Evolutionary conservation across 768 basidiomycete genomes (phyloP), one percentile per base, ranked within the genome.

Genomic region (Galerina marginata): DNA sequence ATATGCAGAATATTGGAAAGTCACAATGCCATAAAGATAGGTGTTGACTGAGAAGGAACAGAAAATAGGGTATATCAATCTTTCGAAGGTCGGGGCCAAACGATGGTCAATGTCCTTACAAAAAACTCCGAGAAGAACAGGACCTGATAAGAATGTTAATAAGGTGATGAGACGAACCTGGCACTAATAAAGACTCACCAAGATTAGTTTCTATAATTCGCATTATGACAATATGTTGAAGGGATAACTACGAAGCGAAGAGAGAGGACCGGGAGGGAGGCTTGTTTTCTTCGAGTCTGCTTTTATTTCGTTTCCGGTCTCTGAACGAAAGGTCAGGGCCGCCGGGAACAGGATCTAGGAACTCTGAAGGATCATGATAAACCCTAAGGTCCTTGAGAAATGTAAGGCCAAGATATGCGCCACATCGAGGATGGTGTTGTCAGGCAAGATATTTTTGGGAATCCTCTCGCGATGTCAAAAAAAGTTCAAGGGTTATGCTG

Each of bases 21-120:
- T 66, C 37, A 69, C 67, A 14, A 71, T 37, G 9, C 67, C 69
- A 55, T 67, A 71, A 9, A 69, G 59, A 45, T 63, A 69, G 1
- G 67, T 69, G 33, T 68, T 69, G 5, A 71, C 69, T 71, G 43
- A 5, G 10, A 15, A 15, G 9, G 9, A 48, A 23, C 15, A 11
- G 15, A 33, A 25, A 23, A 15, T 29, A 5, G 20, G 23, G 16
- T 6, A 38, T 37, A 12, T 9, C 3, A n/a, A 2, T 20, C 6
- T 33, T 12, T 4, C 7, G 10, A 6, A 2, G 7, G 16, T 23
- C 29, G 9, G 11, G 26, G 10, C 9, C 43, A 45, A n/a, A 1
- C 7, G 16, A 25, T 4, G 44, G 6, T n/a, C 6, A 36, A 26
- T 15, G 16, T 1, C 9, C 47, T 38, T 26, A 57, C 56, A 23